Evolutionary conservation across 83 land plant genomes (phyloP), one percentile per base, ranked within the genome.

Genomic region (Picea mariana): DNA sequence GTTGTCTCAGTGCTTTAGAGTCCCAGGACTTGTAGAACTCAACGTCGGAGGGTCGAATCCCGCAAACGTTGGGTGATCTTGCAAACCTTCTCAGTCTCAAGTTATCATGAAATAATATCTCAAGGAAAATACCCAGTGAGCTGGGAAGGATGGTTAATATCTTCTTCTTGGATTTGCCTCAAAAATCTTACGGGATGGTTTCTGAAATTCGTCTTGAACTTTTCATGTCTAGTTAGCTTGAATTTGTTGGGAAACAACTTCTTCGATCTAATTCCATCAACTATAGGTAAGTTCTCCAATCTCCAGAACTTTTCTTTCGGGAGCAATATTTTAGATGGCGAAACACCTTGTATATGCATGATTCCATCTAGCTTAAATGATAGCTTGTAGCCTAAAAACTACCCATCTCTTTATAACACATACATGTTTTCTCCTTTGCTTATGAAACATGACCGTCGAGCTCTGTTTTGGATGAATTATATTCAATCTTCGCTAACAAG

Each of bases 81-180:
- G 77, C 88, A 12, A 87, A 62, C 80, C 91, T 93, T 52, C 76
- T 85, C 18, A 87, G 87, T 16, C 91, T 93, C 15, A 85, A 87
- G 21, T 71, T 93, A 77, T 85, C 92, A 3, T 83, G 84, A 78
- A 93, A 93, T 79, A 86, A 83, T 15, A 77, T 93, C 17, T 42
- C 85, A 0, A 94, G 96, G 9, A 20, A 27, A 3, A 26, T 93
- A 20, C 92, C 94, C 0, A 38, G 66, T 24, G 86, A 82, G 64
- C 55, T 94, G 4, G 88, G 81, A 3, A 85, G 79, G 23, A 86
- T 90, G 26, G 73, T 73, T n/a, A 86, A 83, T 67, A 83, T 93
- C 23, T 72, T 84, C 84, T 89, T 80, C 59, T 58, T 93, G 44
- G 92, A 93, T 82, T 9, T 93, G 13, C 90, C 95, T 0, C 78